Evolutionary conservation across 768 basidiomycete species (phyloP).

Genomic region (Paxillus rubicundulus): DNA sequence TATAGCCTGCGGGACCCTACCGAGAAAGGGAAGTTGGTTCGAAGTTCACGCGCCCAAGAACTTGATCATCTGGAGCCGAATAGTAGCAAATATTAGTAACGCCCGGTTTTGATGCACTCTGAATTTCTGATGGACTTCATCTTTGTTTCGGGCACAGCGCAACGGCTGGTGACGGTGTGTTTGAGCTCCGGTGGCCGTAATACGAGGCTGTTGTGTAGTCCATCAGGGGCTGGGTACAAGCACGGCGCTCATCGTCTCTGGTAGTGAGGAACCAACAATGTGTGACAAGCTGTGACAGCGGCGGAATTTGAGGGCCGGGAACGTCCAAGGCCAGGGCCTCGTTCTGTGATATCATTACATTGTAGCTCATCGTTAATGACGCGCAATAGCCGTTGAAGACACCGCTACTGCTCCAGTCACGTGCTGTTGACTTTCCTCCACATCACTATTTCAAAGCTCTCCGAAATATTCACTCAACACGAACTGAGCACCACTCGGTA

Average conservation of each 20-base stretch:
- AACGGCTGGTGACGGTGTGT: constrained; percentile 1
- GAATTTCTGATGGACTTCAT: constrained; percentile 1
- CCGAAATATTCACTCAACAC: no score
- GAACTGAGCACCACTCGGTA: no score
- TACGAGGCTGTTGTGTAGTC: not conserved
- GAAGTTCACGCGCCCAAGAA: constrained; percentile 2
- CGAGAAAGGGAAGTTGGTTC: constrained; percentile 16
- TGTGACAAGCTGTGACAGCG: not conserved
- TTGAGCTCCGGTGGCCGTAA: not conserved
- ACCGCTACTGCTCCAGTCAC: not conserved
- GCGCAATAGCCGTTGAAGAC: not conserved
- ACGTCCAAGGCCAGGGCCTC: no score
- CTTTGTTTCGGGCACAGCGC: not conserved
- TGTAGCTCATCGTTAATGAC: not conserved
- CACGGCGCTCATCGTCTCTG: not conserved
- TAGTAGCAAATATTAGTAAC: constrained; percentile 19
- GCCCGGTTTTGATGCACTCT: not conserved
- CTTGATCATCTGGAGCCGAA: constrained; percentile 17
- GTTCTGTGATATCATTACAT: no score
- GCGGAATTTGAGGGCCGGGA: not conserved
- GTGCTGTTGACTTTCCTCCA: not conserved
- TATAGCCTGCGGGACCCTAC: constrained; percentile 22
- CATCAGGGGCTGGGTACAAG: not conserved
- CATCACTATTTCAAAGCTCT: not conserved
- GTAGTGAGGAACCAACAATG: no score